Evolutionary conservation across 176 grass and related monocot species (phyloP), one percentile per base, ranked within the genome.

Genomic region (Cenchrus fungigraminus): DNA sequence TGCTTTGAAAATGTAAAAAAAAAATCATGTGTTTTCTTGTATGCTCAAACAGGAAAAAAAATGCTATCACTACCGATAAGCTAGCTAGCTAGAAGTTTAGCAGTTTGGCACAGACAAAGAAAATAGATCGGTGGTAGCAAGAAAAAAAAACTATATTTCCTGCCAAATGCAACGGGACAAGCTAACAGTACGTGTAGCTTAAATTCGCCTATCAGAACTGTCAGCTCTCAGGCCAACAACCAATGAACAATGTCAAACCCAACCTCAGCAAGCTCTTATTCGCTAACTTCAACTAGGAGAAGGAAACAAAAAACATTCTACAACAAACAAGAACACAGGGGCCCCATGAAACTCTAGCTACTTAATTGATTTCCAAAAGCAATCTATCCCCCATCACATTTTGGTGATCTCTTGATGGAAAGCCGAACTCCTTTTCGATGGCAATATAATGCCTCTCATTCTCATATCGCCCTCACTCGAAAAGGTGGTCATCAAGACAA

Each of bases 221-320:
- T 68, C 52, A 72, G 8, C 20, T 60, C 15, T 56, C 45, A 46
- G 44, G 12, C 20, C 28, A 61, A 65, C 61, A 59, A 82, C 70
- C 61, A 51, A 63, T 82, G 62, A 67, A 76, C 58, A 84, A 66
- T 70, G 25, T 79, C 25, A 84, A 66, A 12, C 58, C 64, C 43
- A 79, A 74, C 47, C 43, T 9, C 81, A 79, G 47, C 17, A 16
- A 55, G 40, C 71, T 66, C 68, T 79, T 74, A 19, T 20, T 31
- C n/a, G 56, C 1, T 31, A 49, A 57, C 50, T 74, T 87, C 68
- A 74, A 65, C 15, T 2, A 20, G 2, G 22, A 68, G n/a, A 25
- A 69, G 53, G 80, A 73, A 37, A 37, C 34, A 37, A 80, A 79
- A 15, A 49, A 61, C 13, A n/a, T n/a, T 13, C 28, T 25, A 4